phyloP scores from a whole-genome alignment of 1,284 basidiomycete genomes.

The Jaminaea rosea region DNA sequence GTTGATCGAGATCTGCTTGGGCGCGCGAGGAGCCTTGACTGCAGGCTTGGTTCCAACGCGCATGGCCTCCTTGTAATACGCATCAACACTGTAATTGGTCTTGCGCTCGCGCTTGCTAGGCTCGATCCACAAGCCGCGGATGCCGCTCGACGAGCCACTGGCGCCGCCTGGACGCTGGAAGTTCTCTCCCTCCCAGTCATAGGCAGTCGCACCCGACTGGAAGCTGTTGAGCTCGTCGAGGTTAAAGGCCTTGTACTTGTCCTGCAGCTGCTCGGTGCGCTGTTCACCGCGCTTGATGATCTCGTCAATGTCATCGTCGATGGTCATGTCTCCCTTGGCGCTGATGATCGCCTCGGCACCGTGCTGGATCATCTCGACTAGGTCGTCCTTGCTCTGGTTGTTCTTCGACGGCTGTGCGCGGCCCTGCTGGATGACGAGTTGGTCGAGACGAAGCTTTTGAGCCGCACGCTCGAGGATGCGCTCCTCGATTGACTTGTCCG shows the following conservation, averaged over 20 bases:
- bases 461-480: constrained; percentile 92
- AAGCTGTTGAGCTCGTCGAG: constrained; percentile 95
- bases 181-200: constrained; percentile 92
- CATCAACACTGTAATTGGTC: constrained; percentile 76
- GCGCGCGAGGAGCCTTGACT: constrained; percentile 68
- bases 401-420: constrained; percentile 57
- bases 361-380: constrained; percentile 96
- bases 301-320: constrained; percentile 87
- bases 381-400: constrained; percentile 89
- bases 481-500: constrained; percentile 91
- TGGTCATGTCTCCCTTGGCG: constrained; percentile 54
- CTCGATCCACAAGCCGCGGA: constrained; percentile 65
- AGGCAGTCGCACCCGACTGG: constrained; percentile 66
- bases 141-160: constrained; percentile 54
- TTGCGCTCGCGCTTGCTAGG: constrained; percentile 93
- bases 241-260: constrained; percentile 85
- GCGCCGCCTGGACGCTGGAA: constrained; percentile 56
- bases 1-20: constrained; percentile 81
- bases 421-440: constrained; percentile 95
- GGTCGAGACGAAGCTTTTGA: constrained; percentile 88
- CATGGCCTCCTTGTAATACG: constrained; percentile 77
- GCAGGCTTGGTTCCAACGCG: constrained; percentile 59
- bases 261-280: constrained; percentile 76
- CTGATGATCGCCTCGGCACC: constrained; percentile 96
- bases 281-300: constrained; percentile 74